phyloP scores from a whole-genome alignment of 2,329 filamentous ascomycete species.

The Phaeosphaeria sp. region DNA sequence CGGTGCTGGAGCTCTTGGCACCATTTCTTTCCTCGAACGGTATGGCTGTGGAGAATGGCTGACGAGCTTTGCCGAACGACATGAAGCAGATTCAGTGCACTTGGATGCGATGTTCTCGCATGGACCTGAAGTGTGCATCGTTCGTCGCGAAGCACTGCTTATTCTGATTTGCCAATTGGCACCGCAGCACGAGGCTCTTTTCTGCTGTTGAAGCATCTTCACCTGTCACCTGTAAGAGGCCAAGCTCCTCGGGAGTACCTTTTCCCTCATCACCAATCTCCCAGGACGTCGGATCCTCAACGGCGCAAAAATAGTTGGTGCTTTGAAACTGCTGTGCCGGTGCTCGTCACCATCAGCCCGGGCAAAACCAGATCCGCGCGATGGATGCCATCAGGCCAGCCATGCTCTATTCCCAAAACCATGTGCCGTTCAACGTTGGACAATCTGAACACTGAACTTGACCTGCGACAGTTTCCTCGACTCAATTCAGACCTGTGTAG shows the following conservation, averaged over 20 bases:
- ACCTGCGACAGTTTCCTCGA: too few relatives aligned
- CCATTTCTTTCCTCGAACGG: not conserved
- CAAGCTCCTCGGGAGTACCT: not conserved
- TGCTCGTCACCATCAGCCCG: conserved; percentile 1
- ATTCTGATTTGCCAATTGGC: not conserved
- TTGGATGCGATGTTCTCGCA: too few relatives aligned
- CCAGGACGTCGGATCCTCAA: not conserved
- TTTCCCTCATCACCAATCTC: not conserved
- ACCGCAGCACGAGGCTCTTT: too few relatives aligned
- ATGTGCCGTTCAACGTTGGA: not conserved
- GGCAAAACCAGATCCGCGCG: not conserved
- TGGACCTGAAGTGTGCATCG: not conserved
- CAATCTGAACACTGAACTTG: not conserved
- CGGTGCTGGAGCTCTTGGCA: not conserved
- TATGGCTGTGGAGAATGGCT: not conserved
- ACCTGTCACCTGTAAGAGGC: not conserved
- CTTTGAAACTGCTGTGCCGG: not conserved
- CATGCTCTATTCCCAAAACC: not conserved
- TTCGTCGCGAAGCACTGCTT: not conserved
- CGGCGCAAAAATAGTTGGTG: not conserved
- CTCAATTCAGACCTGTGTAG: too few relatives aligned
- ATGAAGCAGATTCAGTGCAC: too few relatives aligned
- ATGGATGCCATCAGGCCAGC: not conserved
- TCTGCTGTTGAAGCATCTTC: not conserved
- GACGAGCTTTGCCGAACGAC: too few relatives aligned